Evolutionary conservation across 805 yeast species (phyloP), one percentile per base, ranked within the genome.

Genomic region (Kurtzmaniella cleridarum): DNA sequence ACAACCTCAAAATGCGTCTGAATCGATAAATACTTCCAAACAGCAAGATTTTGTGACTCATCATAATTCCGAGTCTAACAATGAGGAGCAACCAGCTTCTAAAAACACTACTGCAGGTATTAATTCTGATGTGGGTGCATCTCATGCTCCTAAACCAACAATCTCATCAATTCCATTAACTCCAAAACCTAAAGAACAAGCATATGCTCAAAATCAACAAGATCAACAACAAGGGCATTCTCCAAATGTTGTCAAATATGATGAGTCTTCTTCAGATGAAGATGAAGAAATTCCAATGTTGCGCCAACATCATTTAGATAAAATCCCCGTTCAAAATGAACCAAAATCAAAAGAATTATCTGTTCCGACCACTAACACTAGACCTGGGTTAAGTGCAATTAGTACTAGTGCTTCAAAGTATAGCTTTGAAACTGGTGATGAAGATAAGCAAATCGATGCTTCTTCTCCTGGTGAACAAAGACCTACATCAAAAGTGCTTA

Each of bases 361-460:
- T 30, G 20, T 11, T 9, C 7, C 34, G 23, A 13, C 39, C 39
- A 9, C 13, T 24, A 11, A 6, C 28, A 7, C 34, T 14, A 13
- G 13, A 28, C 26, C 34, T n/a, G 18, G 24, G 17, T 29, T 36
- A 12, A 36, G 29, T 20, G 27, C 18, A 5, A 29, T 32, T 26
- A 34, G 24, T 30, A 48, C 48, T 32, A 45, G 46, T 35, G 36
- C 43, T 10, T 47, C 52, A 5, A 59, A 53, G 40, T 64, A 64
- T 48, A 64, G 71, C 41, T 66, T 66, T 44, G 72, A 64, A 44
- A 55, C 59, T 27, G 72, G 71, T 28, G 72, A 66, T 36, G 72
- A 66, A 32, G 48, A 53, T 27, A 50, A 51, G 16, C 54, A 63
- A 14, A 53, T 64, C 16, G 46, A 54, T 3, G 47, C 59, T 13